Evolutionary conservation across 352 stramenopile species (phyloP).

Genomic region (Globisporangium ultimum): DNA sequence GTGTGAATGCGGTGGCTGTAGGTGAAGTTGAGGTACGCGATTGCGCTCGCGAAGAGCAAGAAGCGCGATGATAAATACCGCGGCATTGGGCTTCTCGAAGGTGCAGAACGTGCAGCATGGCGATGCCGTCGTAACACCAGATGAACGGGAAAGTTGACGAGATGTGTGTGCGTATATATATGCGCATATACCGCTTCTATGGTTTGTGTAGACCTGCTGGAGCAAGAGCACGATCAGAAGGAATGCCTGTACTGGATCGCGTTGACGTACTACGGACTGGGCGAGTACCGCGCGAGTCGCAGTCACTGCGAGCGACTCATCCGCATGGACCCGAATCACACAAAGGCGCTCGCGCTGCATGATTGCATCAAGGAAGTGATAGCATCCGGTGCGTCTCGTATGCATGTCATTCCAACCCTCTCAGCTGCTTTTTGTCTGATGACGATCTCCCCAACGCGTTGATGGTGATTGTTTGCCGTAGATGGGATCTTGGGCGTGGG

Average conservation of each 20-base stretch:
- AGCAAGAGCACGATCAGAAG: slow-evolving; percentile 40
- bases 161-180: background rate
- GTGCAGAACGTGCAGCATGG: slow-evolving; percentile 14
- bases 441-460: background rate
- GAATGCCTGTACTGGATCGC: slow-evolving; percentile 83
- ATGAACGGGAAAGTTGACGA: no score
- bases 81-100: slow-evolving; percentile 67
- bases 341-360: slow-evolving; percentile 69
- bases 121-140: no score
- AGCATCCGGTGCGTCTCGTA: slow-evolving; percentile 33
- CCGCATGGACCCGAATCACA: slow-evolving; percentile 67
- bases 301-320: slow-evolving; percentile 72
- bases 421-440: no score
- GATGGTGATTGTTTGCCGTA: slow-evolving; percentile 18
- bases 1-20: slow-evolving; percentile 13
- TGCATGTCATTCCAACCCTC: no score
- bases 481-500: slow-evolving; percentile 65
- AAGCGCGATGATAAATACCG: slow-evolving; percentile 81
- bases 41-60: slow-evolving; percentile 70
- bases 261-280: slow-evolving; percentile 60
- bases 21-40: slow-evolving; percentile 72
- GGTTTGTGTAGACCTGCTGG: slow-evolving; percentile 48
- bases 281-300: slow-evolving; percentile 66
- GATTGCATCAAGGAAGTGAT: slow-evolving; percentile 73
- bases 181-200: background rate